Base-by-base conservation (phyloP, 306 rosid species). In the Dicorynia guianensis region DNA sequence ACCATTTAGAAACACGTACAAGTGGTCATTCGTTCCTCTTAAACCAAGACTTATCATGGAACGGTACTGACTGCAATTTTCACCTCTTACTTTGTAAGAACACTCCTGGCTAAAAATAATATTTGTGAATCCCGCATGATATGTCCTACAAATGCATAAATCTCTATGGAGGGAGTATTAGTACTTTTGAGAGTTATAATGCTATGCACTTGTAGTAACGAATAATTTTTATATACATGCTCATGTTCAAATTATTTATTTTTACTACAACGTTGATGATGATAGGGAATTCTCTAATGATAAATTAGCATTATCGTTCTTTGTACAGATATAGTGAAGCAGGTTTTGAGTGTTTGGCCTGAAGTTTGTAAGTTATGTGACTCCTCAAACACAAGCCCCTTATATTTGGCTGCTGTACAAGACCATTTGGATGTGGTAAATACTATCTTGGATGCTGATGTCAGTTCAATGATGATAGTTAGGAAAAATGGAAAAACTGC, bases 401-500 rank as follows among this genome's bases (percentile, higher is more conserved):
- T 95, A 36, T 95, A 95, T 86, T 77, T 93, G 39, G 99, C 97
- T 60, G 93, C 97, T 36, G 88, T 56, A 68, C 87, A 83, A 74
- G 93, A 87, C 52, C 97, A 92, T 63, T 78, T 92, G 85, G 97
- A 90, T 58, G 90, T 95, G 47, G 91, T 92, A 72, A 86, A 84
- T 77, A 87, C 97, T 63, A 92, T 95, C 81, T 79, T 95, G 93
- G 97, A 86, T 77, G 87, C 72, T 4, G 92, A 95, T 87, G 85
- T 79, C 48, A 55, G 84, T 73, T 74, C 96, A 39, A 63, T 86
- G 85, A 60, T 77, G 78, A 87, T 86, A 38, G 92, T 92, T 52
- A 90, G 99, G 76, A 95, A 92, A 85, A 95, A 95, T 9, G 99
- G 99, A 10, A 95, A 95, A 78, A 95, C 99, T 25, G 87, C 97